Percentiles rank a stretch among this genome's conserved stretches.
Evolutionary conservation across 202 grass and related monocot species (phyloP).

Genomic region (Carex arenaria): DNA sequence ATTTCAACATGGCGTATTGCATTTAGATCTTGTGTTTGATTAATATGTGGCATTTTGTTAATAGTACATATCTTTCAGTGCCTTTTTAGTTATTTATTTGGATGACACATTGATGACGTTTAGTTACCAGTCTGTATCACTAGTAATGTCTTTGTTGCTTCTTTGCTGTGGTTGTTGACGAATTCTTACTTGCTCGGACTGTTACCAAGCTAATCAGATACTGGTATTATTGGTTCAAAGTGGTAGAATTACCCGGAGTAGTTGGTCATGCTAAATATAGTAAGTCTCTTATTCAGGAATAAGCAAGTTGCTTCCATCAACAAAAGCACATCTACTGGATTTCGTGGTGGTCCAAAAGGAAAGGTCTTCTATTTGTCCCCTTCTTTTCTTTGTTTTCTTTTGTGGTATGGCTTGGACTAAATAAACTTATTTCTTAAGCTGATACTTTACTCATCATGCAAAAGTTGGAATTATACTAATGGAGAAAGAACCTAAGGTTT

Average conservation of each 20-base stretch:
- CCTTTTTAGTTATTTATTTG: background rate
- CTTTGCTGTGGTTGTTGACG: background rate
- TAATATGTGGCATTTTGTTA: background rate
- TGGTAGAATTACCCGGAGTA: background rate
- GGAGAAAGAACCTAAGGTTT: background rate
- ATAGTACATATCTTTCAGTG: background rate
- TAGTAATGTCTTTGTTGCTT: background rate
- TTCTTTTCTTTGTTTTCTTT: background rate
- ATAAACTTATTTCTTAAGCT: background rate
- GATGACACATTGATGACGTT: background rate
- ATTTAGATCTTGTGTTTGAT: background rate
- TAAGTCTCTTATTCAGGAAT: background rate
- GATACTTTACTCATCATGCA: background rate
- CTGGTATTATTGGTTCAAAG: background rate
- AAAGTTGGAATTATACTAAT: background rate
- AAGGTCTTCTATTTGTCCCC: background rate
- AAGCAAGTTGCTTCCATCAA: slow-evolving; percentile 1
- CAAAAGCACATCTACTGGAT: background rate
- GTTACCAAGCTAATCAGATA: background rate
- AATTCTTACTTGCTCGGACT: background rate
- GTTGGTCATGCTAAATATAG: background rate
- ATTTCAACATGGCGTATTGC: background rate
- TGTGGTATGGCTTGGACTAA: background rate
- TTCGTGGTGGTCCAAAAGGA: background rate
- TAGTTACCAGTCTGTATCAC: background rate